phyloP scores from a whole-genome alignment of 2,329 filamentous ascomycete genomes.

The Penicillium nordicum region DNA sequence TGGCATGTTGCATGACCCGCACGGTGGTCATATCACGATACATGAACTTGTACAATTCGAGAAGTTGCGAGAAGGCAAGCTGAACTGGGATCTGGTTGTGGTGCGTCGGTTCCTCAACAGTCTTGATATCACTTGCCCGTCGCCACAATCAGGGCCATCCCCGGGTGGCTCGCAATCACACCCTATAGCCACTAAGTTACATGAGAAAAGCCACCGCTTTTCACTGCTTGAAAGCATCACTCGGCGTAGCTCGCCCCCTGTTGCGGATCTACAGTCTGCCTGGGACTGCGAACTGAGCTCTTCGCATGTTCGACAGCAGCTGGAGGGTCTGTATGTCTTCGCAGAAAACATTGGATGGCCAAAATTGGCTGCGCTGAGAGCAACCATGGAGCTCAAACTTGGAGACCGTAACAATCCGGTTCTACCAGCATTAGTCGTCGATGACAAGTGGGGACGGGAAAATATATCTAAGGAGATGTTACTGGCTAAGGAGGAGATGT shows the following conservation, averaged over 20 bases:
- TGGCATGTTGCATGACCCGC: slow-evolving; percentile 40
- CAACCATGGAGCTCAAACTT: slow-evolving; percentile 38
- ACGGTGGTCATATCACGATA: slow-evolving; percentile 40
- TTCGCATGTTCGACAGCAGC: slow-evolving; percentile 40
- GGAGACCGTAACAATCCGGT: slow-evolving; percentile 17
- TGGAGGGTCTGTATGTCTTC: slow-evolving; percentile 51
- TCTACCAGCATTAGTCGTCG: slow-evolving; percentile 9
- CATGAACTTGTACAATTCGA: slow-evolving; percentile 47
- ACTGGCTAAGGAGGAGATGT: slow-evolving; percentile 29
- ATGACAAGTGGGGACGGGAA: slow-evolving; percentile 8
- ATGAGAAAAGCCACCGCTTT: slow-evolving; percentile 19
- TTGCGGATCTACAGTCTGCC: slow-evolving; percentile 22
- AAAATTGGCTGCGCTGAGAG: slow-evolving; percentile 37
- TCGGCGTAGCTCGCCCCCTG: slow-evolving; percentile 16
- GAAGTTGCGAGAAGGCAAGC: slow-evolving; percentile 48
- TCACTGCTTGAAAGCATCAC: slow-evolving; percentile 26
- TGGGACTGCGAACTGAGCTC: slow-evolving; percentile 39
- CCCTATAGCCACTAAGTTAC: not conserved
- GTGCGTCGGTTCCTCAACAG: slow-evolving; percentile 53
- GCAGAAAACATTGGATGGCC: slow-evolving; percentile 52
- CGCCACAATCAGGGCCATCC: slow-evolving; percentile 8
- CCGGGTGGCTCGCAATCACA: slow-evolving; percentile 1
- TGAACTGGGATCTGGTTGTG: slow-evolving; percentile 56
- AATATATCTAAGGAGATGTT: slow-evolving; percentile 6
- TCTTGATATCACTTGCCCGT: slow-evolving; percentile 38